Evolutionary conservation across 23 red algal genomes (phyloP).

Genomic region (Gracilaria domingensis): DNA sequence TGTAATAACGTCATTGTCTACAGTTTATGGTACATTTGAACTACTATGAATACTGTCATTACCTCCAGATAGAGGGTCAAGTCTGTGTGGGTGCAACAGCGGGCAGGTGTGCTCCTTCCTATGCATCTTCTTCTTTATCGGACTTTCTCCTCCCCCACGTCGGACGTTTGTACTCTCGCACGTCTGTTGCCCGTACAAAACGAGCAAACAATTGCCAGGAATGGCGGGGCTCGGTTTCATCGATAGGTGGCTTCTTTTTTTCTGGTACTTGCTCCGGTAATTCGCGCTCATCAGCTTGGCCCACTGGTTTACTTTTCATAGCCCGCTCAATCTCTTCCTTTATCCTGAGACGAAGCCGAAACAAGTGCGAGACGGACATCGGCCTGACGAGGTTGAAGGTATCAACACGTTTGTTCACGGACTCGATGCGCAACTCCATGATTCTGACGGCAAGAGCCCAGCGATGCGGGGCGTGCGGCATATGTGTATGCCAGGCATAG

Average conservation of each 20-base stretch:
- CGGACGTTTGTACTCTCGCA: conserved; percentile 51
- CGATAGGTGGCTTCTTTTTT: not conserved
- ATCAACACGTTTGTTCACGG: conserved; percentile 54
- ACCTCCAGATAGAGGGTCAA: not conserved
- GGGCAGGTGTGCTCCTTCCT: not conserved
- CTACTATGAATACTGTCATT: not conserved
- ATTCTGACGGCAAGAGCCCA: conserved; percentile 45
- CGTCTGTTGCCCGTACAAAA: conserved; percentile 53
- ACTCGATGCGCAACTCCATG: conserved; percentile 44
- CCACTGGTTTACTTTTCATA: conserved; percentile 38
- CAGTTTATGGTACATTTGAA: not conserved
- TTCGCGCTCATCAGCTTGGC: not conserved
- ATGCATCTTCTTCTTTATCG: not conserved
- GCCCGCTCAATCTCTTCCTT: conserved; percentile 56
- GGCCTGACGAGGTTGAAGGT: conserved; percentile 65
- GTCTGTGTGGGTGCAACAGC: not conserved
- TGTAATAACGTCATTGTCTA: not conserved
- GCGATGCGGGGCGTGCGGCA: conserved; percentile 53
- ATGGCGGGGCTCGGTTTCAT: conserved; percentile 27
- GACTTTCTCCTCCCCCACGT: conserved; percentile 57
- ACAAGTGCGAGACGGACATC: conserved; percentile 59
- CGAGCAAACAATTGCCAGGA: conserved; percentile 67
- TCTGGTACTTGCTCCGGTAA: not conserved
- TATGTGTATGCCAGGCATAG: conserved; percentile 60
- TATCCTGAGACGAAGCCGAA: conserved; percentile 58